Conservation (phyloP, 139 green algal genomes). For the Chlamydomonas sp. region DNA sequence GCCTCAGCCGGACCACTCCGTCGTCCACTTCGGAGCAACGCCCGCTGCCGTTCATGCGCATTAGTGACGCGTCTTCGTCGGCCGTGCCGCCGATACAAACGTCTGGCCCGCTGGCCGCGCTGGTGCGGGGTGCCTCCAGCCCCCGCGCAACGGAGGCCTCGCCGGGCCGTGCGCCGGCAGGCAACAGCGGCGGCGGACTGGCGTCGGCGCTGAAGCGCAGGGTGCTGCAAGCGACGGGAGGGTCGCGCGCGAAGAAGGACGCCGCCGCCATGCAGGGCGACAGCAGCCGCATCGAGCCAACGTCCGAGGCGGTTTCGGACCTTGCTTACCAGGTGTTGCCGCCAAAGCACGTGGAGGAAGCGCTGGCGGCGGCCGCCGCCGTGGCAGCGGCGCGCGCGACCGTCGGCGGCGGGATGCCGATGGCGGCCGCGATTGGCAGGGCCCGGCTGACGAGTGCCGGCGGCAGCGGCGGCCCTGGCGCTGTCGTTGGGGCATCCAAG, state of each 20-base stretch:
- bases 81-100: too few relatives aligned
- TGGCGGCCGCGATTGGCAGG: not conserved
- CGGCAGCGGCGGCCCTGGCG: not conserved
- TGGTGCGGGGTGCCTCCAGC: too few relatives aligned
- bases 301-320: not conserved
- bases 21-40: too few relatives aligned
- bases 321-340: conserved; percentile 24
- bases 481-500: not conserved
- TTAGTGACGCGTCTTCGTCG: too few relatives aligned
- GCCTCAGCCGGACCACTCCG: too few relatives aligned
- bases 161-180: too few relatives aligned
- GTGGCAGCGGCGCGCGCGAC: not conserved
- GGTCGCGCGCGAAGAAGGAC: not conserved
- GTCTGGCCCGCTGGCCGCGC: too few relatives aligned
- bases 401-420: not conserved
- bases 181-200: not conserved
- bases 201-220: not conserved
- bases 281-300: conserved; percentile 18
- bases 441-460: not conserved
- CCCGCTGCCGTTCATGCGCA: too few relatives aligned
- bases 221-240: not conserved
- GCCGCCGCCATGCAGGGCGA: not conserved
- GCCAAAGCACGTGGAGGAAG: conserved; percentile 26
- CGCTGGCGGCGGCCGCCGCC: conserved; percentile 12
- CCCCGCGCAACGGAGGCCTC: too few relatives aligned